Conservation (phyloP, 768 basidiomycete species). For the Lactifluus volemus region DNA sequence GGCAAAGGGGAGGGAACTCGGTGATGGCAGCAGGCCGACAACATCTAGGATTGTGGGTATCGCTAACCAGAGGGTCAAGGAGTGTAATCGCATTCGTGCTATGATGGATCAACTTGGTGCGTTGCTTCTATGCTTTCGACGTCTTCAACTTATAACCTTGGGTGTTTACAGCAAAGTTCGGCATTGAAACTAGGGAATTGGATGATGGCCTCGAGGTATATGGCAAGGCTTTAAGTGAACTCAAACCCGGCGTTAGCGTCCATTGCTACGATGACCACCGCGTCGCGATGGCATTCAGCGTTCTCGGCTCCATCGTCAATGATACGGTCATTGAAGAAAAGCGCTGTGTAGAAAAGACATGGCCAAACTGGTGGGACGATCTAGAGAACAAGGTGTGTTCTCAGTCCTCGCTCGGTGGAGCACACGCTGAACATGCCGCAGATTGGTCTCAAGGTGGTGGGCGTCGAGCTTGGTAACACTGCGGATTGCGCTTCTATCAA, state of each 20-base stretch:
- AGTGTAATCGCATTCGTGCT: conserved; percentile 92
- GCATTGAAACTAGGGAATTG: conserved; percentile 84
- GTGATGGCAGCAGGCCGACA: conserved; percentile 27
- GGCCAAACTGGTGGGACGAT: conserved; percentile 99
- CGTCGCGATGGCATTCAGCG: conserved; percentile 97
- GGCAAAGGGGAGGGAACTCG: conserved; percentile 40
- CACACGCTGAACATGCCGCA: conserved; percentile 26
- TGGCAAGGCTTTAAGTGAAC: conserved; percentile 56
- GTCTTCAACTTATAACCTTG: not conserved
- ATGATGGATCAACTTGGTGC: conserved; percentile 93
- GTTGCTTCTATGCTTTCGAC: conserved; percentile 20
- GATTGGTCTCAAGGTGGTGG: conserved; percentile 86
- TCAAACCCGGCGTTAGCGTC: conserved; percentile 66
- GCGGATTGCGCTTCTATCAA: conserved; percentile 36
- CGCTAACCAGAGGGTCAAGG: conserved; percentile 97
- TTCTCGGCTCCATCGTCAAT: conserved; percentile 64
- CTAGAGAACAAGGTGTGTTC: conserved; percentile 76
- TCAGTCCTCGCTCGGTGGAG: not conserved
- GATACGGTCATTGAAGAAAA: conserved; percentile 90
- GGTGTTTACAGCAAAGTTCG: conserved; percentile 70
- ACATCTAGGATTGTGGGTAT: conserved; percentile 88
- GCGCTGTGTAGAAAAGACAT: conserved; percentile 97
- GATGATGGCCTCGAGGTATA: conserved; percentile 89
- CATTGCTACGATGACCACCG: conserved; percentile 99
- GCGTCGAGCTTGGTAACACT: conserved; percentile 57